A percentile compares a stretch with the other conserved stretches of the same genome.
Conservation (phyloP, 2,329 filamentous ascomycete species). For the Myriangium duriaei region DNA sequence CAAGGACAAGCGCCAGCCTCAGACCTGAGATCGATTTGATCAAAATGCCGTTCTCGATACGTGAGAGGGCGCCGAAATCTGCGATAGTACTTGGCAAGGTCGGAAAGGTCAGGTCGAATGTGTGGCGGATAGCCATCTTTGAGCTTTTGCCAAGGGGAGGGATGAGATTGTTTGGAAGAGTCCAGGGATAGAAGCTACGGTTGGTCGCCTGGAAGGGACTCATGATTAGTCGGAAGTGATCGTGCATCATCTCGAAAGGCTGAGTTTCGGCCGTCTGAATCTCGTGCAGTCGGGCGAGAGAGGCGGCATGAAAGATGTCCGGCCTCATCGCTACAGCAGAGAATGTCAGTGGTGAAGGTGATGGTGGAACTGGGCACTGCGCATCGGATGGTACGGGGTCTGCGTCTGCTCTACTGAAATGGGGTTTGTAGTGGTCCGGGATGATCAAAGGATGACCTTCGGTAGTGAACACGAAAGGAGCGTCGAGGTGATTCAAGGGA, state of each 20-base stretch:
- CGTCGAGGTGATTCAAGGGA: slow-evolving; percentile 75
- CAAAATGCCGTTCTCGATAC: slow-evolving; percentile 46
- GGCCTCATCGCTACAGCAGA: slow-evolving; percentile 67
- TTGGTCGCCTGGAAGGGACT: slow-evolving; percentile 54
- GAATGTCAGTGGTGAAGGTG: slow-evolving; percentile 51
- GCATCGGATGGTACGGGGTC: slow-evolving; percentile 3
- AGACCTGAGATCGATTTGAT: slow-evolving; percentile 49
- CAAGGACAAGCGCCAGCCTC: slow-evolving; percentile 54
- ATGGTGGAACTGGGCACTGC: slow-evolving; percentile 51
- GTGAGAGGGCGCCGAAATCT: slow-evolving; percentile 36
- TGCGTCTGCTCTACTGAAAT: slow-evolving; percentile 3
- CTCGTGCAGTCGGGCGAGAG: slow-evolving; percentile 62
- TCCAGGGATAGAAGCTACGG: slow-evolving; percentile 87
- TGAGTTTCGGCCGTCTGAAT: slow-evolving; percentile 44
- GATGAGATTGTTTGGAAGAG: slow-evolving; percentile 62
- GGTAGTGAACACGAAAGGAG: slow-evolving; percentile 84
- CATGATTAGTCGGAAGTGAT: slow-evolving; percentile 42
- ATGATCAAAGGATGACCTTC: slow-evolving; percentile 90
- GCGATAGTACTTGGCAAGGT: slow-evolving; percentile 38
- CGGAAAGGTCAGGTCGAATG: slow-evolving; percentile 58
- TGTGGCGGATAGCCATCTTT: slow-evolving; percentile 55
- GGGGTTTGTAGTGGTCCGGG: slow-evolving; percentile 31
- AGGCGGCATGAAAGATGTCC: slow-evolving; percentile 82
- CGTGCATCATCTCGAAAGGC: slow-evolving; percentile 15
- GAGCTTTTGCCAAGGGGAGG: slow-evolving; percentile 67